Evolutionary conservation across 2,329 filamentous ascomycete species (phyloP).

Genomic region (Ophiocordyceps camponoti-rufipedis): DNA sequence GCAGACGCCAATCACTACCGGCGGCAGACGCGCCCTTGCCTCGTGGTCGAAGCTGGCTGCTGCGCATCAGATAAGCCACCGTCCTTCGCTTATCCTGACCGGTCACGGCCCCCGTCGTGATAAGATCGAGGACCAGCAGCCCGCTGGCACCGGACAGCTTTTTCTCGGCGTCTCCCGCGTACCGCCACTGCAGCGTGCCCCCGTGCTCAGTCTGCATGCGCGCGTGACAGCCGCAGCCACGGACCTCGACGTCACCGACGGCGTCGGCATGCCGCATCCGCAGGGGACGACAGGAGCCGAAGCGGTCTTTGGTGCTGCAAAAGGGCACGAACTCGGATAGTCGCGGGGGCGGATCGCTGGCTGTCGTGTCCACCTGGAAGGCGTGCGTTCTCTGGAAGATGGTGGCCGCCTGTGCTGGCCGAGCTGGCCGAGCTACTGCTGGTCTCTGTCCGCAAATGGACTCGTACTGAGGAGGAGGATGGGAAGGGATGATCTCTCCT

Average conservation of each 20-base stretch:
- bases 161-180: conserved; percentile 27
- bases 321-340: conserved; percentile 7
- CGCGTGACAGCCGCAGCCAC: conserved; percentile 22
- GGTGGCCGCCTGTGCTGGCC: not conserved
- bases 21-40: conserved; percentile 20
- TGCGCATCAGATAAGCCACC: conserved; percentile 26
- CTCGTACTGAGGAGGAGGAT: not conserved
- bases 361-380: not conserved
- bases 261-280: conserved; percentile 15
- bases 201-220: conserved; percentile 31
- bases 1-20: conserved; percentile 31
- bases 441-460: not conserved
- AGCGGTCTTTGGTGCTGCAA: conserved; percentile 36
- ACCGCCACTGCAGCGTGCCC: conserved; percentile 34
- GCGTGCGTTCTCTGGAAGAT: not conserved
- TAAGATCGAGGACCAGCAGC: conserved; percentile 31
- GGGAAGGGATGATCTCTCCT: not conserved
- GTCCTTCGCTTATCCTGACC: conserved; percentile 11
- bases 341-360: not conserved
- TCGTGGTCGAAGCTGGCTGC: conserved; percentile 16
- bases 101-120: conserved; percentile 14
- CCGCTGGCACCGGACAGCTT: conserved; percentile 19
- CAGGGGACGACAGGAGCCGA: conserved; percentile 34
- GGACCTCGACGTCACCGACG: conserved; percentile 9
- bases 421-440: not conserved